A percentile compares a stretch with the other conserved stretches of the same genome.
Conservation (phyloP, 805 yeast species). For the Pichia gijzeniarum region DNA sequence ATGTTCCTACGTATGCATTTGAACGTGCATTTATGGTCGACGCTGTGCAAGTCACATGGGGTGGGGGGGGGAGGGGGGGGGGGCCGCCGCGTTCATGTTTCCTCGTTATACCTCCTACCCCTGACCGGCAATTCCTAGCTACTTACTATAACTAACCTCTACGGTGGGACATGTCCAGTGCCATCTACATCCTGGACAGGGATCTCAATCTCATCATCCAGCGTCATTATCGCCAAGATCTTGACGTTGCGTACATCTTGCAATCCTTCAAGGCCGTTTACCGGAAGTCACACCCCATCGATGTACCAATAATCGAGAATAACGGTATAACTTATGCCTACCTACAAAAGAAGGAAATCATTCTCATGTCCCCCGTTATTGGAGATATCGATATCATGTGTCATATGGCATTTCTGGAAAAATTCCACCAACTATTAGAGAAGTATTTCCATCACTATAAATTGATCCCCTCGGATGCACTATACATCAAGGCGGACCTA, state of each 20-base stretch:
- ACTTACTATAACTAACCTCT: too few relatives aligned
- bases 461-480: slow-evolving; percentile 1
- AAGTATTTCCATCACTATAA: slow-evolving; percentile 32
- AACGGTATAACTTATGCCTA: slow-evolving; percentile 53
- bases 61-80: too few relatives aligned
- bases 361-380: slow-evolving; percentile 36
- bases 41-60: too few relatives aligned
- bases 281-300: slow-evolving; percentile 5
- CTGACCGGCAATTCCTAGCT: too few relatives aligned
- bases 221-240: slow-evolving; percentile 31
- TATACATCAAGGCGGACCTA: slow-evolving; percentile 45
- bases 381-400: slow-evolving; percentile 53
- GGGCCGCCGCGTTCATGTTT: too few relatives aligned
- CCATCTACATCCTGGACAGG: slow-evolving; percentile 31
- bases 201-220: slow-evolving; percentile 26
- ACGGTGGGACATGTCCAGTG: slow-evolving; percentile 33
- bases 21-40: too few relatives aligned
- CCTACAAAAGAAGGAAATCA: slow-evolving; percentile 40
- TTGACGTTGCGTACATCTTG: slow-evolving; percentile 20
- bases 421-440: slow-evolving; percentile 37
- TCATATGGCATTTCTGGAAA: slow-evolving; percentile 48
- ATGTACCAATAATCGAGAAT: slow-evolving; percentile 29
- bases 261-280: slow-evolving; percentile 27
- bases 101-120: too few relatives aligned
- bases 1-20: too few relatives aligned